Conservation (phyloP, 257 asterid species). For the Phtheirospermum japonicum region DNA sequence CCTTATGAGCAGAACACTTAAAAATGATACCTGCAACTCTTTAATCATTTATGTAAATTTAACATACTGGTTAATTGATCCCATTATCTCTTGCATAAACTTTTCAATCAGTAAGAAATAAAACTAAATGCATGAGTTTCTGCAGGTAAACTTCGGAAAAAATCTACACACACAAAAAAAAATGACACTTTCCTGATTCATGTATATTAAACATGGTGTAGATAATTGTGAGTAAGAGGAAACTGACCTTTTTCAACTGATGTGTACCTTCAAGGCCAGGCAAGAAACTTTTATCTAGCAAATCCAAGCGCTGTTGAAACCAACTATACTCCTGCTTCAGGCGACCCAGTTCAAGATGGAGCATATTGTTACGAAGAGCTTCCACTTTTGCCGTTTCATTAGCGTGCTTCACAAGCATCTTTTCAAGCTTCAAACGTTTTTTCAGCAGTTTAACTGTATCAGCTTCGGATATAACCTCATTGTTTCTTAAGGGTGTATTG, state of each 20-base stretch:
- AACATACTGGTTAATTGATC: not conserved
- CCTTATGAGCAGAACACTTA: not conserved
- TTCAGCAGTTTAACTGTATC: constrained; percentile 50
- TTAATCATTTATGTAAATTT: not conserved
- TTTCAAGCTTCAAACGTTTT: constrained; percentile 69
- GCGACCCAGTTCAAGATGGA: constrained; percentile 48
- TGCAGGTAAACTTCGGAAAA: constrained; percentile 16
- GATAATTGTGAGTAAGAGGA: constrained; percentile 24
- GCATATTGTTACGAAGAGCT: constrained; percentile 52
- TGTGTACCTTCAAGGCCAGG: constrained; percentile 40
- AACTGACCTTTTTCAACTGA: constrained; percentile 70
- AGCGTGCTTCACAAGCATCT: constrained; percentile 66
- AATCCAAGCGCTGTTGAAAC: constrained; percentile 50
- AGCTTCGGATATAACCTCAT: constrained; percentile 36
- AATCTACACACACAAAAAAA: constrained; percentile 2
- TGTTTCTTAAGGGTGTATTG: constrained; percentile 31
- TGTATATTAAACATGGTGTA: constrained; percentile 18
- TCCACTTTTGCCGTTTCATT: constrained; percentile 57
- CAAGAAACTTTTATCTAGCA: constrained; percentile 44
- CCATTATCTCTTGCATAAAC: not conserved
- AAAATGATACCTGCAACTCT: constrained; percentile 8
- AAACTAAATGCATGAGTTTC: not conserved
- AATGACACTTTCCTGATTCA: constrained; percentile 15
- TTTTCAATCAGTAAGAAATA: constrained; percentile 4
- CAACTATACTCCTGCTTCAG: constrained; percentile 53